Base-by-base conservation (phyloP, 176 grass and related monocot genomes). In the Carex scoparia region DNA sequence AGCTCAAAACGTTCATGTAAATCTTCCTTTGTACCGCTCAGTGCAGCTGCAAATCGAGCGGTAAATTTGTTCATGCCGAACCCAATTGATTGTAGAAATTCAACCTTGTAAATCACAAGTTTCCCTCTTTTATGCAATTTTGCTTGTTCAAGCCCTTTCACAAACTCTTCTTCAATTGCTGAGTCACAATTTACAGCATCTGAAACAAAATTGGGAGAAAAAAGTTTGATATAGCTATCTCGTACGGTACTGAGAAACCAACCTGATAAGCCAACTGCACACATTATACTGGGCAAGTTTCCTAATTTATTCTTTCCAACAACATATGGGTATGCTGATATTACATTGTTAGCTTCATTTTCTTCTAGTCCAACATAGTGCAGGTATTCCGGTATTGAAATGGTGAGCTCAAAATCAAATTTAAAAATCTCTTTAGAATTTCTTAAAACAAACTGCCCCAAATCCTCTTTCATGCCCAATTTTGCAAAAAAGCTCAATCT, bases 31-130 rank as follows among this genome's bases (percentile, higher is more conserved):
- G 59, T 93, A 82, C 89, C 74, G 58, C 84, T 84, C 37, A 98
- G 3, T 18, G 44, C 33, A 84, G 79, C 67, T 8, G 91, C 56
- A 57, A 74, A 6, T 55, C 46, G 89, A n/a, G 82, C 56, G 11
- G 83, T 66, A 35, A 49, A 79, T 74, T 89, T 84, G 59, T 98
- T 98, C 85, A 89, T 88, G 48, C 89, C 92, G 75, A 90, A 94
- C 48, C 95, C 95, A 74, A 98, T 88, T 66, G 79, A 81, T 49
- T 93, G 94, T 78, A 98, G 84, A 87, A 98, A 94, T 40, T 92
- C 89, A 31, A 91, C 32, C 79, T 93, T 94, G 7, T 12, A 70
- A 38, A 86, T 84, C 28, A 94, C 31, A 91, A 75, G 58, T 6
- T 80, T 49, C 37, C 59, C 88, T 69, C 84, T 87, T 78, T 11